Evolutionary conservation across 108 stramenopile species (phyloP).

Genomic region (Fragilaria radians): DNA sequence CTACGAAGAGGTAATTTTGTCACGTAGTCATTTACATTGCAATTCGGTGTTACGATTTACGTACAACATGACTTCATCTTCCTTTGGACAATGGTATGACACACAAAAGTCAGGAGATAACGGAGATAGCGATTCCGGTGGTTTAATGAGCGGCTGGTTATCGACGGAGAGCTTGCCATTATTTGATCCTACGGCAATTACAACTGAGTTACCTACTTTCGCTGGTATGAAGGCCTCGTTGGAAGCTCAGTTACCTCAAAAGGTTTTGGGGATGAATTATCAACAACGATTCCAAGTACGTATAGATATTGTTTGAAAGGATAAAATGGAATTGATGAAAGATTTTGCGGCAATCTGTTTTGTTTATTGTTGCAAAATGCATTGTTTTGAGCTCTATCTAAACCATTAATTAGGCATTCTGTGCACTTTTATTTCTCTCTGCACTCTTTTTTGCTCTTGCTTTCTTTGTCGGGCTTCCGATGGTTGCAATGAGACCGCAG

Average conservation of each 20-base stretch:
- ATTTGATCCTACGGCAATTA: conserved; percentile 22
- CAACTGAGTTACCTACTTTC: conserved; percentile 28
- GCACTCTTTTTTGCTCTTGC: conserved; percentile 84
- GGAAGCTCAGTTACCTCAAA: conserved; percentile 79
- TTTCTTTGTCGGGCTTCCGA: conserved; percentile 89
- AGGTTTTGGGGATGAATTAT: conserved; percentile 86
- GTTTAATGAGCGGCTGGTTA: background rate
- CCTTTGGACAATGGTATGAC: conserved; percentile 81
- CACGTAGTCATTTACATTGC: no score
- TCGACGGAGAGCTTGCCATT: conserved; percentile 35
- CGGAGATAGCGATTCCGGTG: conserved; percentile 6
- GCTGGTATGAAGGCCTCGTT: conserved; percentile 65
- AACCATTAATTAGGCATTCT: conserved; percentile 84
- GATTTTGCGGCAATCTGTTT: no score
- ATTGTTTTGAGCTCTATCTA: no score
- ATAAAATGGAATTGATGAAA: no score
- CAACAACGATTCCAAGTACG: conserved; percentile 77
- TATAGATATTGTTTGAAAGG: no score
- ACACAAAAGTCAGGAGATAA: conserved; percentile 53
- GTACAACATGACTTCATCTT: no score
- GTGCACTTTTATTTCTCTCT: conserved; percentile 67
- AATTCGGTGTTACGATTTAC: no score
- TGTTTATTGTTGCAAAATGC: no score
- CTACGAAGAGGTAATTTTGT: no score
- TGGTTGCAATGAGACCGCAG: conserved; percentile 77